Percentiles rank a stretch among this genome's conserved stretches.
Evolutionary conservation across 352 stramenopile species (phyloP).

Genomic region (Phytophthora constricta): DNA sequence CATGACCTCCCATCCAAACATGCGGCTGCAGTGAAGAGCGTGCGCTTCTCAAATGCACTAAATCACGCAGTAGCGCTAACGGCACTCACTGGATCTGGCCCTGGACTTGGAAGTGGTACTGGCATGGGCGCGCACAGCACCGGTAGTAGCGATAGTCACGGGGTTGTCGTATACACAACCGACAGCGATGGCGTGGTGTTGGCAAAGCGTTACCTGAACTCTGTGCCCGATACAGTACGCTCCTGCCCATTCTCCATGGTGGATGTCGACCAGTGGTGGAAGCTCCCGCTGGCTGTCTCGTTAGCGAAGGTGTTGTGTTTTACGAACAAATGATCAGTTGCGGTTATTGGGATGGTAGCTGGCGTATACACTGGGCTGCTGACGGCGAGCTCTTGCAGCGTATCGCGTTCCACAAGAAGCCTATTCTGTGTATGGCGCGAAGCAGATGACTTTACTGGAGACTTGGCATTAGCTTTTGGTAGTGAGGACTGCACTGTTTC

Average conservation of each 20-base stretch:
- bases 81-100: conserved; percentile 43
- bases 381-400: conserved; percentile 85
- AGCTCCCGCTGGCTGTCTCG: conserved; percentile 76
- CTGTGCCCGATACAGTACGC: conserved; percentile 67
- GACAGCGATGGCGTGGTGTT: conserved; percentile 80
- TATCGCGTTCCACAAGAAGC: conserved; percentile 90
- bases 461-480: conserved; percentile 83
- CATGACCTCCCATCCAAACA: conserved; percentile 83
- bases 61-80: conserved; percentile 65
- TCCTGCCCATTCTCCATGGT: conserved; percentile 81
- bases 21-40: conserved; percentile 63
- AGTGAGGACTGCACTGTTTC: conserved; percentile 89
- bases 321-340: conserved; percentile 92
- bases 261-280: conserved; percentile 89
- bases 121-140: conserved; percentile 79
- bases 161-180: conserved; percentile 82
- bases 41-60: conserved; percentile 82
- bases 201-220: conserved; percentile 80
- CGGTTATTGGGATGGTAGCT: conserved; percentile 88
- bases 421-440: conserved; percentile 85
- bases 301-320: conserved; percentile 83
- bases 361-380: conserved; percentile 87
- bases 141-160: conserved; percentile 55
- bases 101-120: conserved; percentile 68
- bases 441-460: conserved; percentile 87